Evolutionary conservation across 2,329 filamentous ascomycete genomes (phyloP), one percentile per base, ranked within the genome.

Genomic region (Fusarium abutilonis): DNA sequence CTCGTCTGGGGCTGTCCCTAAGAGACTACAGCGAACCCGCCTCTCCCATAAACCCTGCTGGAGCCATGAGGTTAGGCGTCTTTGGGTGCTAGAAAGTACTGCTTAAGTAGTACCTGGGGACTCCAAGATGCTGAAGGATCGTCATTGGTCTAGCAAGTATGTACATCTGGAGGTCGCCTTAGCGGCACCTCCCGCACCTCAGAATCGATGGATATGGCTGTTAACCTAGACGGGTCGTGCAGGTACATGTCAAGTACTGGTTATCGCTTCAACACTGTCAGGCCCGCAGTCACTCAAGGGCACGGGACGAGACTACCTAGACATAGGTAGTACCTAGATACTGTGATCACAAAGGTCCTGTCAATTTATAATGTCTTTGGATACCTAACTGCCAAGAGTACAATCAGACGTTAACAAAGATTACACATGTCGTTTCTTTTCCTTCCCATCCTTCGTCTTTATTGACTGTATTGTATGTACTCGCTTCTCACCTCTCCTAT

Each of bases 1-100:
- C 56, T 52, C 31, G 49, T 63, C 49, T 45, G 60, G 41, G 15
- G 36, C 38, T 59, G 32, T 58, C 62, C 62, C 62, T 66, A 57
- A 51, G 42, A 41, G 47, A 44, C 38, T 63, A 57, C 48, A 59
- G 45, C 43, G 36, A 60, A 29, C 43, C 53, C 48, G 28, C 9
- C 21, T 38, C 28, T 60, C 23, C 36, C 32, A 11, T 60, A 17
- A 41, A 60, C 55, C 56, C 56, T 55, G 56, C 53, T 60, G 40
- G 47, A 66, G 58, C 54, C 63, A 65, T 49, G 46, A 49, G 32
- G 39, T 42, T 52, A 32, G 32, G 36, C 32, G 32, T n/a, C 21
- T 21, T 52, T 43, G 40, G 28, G 21, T 29, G 55, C 36, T n/a
- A 15, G 21, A 14, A 60, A 38, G 55, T 55, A 44, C 35, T 28